Percentiles rank a stretch among this genome's conserved stretches.
These are phyloP conservation scores for Saccharomycopsis amapae DNA, from an alignment of 805 yeast species.

Conservation along the genomic window DNA sequence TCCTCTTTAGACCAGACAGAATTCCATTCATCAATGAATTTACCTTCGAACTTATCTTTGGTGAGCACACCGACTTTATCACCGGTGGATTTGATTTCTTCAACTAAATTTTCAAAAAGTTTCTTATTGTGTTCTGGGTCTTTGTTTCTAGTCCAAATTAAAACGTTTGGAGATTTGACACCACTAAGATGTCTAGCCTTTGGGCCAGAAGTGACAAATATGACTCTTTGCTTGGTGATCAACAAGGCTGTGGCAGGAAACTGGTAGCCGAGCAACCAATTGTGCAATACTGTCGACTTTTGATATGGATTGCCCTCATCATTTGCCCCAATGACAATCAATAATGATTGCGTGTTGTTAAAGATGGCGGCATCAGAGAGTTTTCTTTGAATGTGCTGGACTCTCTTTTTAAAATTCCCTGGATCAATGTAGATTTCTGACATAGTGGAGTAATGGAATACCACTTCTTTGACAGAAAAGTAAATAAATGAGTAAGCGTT, in stretches of 20 bases:
- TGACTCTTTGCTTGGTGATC: slow-evolving; percentile 50
- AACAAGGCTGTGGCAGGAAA: slow-evolving; percentile 85
- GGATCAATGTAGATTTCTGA: slow-evolving; percentile 49
- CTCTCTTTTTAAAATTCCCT: slow-evolving; percentile 14
- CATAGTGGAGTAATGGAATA: slow-evolving; percentile 36
- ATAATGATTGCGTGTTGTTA: slow-evolving; percentile 40
- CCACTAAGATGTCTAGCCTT: slow-evolving; percentile 74
- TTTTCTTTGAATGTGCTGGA: slow-evolving; percentile 17
- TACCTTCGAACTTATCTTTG: slow-evolving; percentile 77
- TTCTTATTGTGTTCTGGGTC: slow-evolving; percentile 69
- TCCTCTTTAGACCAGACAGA: slow-evolving; percentile 34
- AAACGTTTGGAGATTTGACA: slow-evolving; percentile 40
- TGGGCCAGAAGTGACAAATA: slow-evolving; percentile 71
- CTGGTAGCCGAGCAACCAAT: slow-evolving; percentile 91
- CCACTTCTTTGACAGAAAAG: too few species aligned
- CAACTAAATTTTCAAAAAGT: slow-evolving; percentile 51
- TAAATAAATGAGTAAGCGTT: too few species aligned
- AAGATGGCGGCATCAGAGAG: slow-evolving; percentile 32
- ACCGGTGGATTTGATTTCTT: slow-evolving; percentile 38
- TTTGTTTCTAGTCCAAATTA: slow-evolving; percentile 70
- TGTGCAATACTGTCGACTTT: slow-evolving; percentile 78
- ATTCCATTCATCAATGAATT: slow-evolving; percentile 78
- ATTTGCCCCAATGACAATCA: slow-evolving; percentile 75
- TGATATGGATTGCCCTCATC: slow-evolving; percentile 87
- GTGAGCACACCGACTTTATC: slow-evolving; percentile 57